Percentiles rank a stretch among this genome's conserved stretches.
phyloP scores from a whole-genome alignment of 176 grass and related monocot genomes.

The sorghum (Sorghum bicolor) region DNA sequence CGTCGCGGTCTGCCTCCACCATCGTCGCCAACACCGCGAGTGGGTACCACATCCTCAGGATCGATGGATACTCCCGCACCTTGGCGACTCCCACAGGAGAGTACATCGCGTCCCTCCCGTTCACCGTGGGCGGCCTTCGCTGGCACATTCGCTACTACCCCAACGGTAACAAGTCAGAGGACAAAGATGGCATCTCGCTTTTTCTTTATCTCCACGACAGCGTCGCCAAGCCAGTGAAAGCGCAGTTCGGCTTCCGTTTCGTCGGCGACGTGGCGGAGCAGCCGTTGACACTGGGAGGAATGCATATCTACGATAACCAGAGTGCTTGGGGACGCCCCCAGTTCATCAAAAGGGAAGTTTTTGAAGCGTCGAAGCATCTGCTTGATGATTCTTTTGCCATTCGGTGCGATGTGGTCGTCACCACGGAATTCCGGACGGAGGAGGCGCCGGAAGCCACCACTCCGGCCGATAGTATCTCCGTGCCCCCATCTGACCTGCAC shows the following conservation, averaged over 20 bases:
- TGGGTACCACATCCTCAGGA: not conserved
- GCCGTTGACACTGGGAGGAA: not conserved
- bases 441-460: too few relatives aligned
- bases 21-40: not conserved
- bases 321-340: not conserved
- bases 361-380: not conserved
- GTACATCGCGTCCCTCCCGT: not conserved
- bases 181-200: conserved; percentile 14
- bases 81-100: not conserved
- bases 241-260: conserved; percentile 4
- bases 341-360: not conserved
- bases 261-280: not conserved
- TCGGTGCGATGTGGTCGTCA: not conserved
- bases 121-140: not conserved
- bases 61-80: not conserved
- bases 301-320: too few relatives aligned
- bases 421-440: not conserved
- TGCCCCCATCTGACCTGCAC: conserved; percentile 22
- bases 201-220: not conserved
- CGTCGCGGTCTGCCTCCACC: not conserved
- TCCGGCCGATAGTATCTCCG: not conserved
- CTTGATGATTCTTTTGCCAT: not conserved
- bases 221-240: not conserved
- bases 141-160: conserved; percentile 26
- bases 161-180: not conserved